phyloP scores from a whole-genome alignment of 805 yeast genomes.

The Sugiyamaella americana region DNA sequence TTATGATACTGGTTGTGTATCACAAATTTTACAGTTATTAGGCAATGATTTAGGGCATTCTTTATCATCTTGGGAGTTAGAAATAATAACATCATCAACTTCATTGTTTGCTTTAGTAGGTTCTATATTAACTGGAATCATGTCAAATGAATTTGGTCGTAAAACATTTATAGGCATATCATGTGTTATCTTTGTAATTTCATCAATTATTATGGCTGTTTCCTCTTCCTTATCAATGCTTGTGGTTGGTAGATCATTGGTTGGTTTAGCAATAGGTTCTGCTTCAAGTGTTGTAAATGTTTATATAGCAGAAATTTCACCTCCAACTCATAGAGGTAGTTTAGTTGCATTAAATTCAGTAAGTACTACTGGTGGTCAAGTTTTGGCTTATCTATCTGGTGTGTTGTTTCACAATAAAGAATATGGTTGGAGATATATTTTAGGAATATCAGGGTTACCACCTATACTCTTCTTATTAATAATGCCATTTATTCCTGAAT shows the following conservation, averaged over 20 bases:
- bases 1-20: conserved; percentile 93
- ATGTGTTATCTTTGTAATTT: conserved; percentile 71
- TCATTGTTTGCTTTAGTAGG: conserved; percentile 88
- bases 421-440: conserved; percentile 90
- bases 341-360: conserved; percentile 64
- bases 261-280: conserved; percentile 70
- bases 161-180: conserved; percentile 76
- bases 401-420: conserved; percentile 57
- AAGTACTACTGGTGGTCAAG: conserved; percentile 92
- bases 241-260: conserved; percentile 67
- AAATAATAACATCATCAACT: conserved; percentile 88
- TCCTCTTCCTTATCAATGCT: conserved; percentile 79
- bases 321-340: conserved; percentile 22
- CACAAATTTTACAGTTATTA: conserved; percentile 81
- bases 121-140: conserved; percentile 68
- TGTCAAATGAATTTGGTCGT: conserved; percentile 80
- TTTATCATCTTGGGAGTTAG: conserved; percentile 72
- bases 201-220: conserved; percentile 77
- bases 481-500: conserved; percentile 84
- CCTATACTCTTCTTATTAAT: conserved; percentile 71
- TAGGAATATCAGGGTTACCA: conserved; percentile 85
- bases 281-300: conserved; percentile 64
- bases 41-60: conserved; percentile 58
- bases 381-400: conserved; percentile 87
- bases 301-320: conserved; percentile 47